Evolutionary conservation across 1,284 basidiomycete species (phyloP).

Genomic region (Leucoagaricus sp.): DNA sequence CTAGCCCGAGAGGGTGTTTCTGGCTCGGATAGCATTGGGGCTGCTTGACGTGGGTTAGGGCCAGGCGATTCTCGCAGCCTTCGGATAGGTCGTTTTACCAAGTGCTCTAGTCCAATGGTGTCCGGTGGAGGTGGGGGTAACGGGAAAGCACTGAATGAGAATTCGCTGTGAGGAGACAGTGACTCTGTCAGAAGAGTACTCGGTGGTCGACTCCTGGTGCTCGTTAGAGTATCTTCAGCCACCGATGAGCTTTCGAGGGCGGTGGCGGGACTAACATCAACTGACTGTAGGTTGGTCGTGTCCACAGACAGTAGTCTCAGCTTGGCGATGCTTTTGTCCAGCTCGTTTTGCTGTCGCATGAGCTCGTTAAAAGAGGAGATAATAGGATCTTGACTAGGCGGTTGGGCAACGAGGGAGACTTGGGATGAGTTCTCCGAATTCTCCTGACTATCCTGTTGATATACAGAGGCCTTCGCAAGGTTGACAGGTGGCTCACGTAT

Average conservation of each 20-base stretch:
- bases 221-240: background rate
- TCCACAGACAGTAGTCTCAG: slow-evolving; percentile 28
- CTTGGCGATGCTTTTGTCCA: slow-evolving; percentile 65
- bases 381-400: slow-evolving; percentile 16
- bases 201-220: slow-evolving; percentile 6
- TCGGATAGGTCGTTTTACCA: slow-evolving; percentile 1
- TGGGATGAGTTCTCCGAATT: slow-evolving; percentile 10
- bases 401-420: slow-evolving; percentile 8
- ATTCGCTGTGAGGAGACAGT: slow-evolving; percentile 52
- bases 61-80: background rate
- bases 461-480: slow-evolving; percentile 28
- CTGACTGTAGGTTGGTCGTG: background rate
- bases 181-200: slow-evolving; percentile 30
- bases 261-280: background rate
- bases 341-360: slow-evolving; percentile 60
- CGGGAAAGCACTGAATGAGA: slow-evolving; percentile 73
- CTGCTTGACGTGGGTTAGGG: background rate
- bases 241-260: background rate
- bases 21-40: background rate
- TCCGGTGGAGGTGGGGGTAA: slow-evolving; percentile 49
- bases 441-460: background rate
- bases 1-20: slow-evolving; percentile 10
- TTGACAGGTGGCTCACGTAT: slow-evolving; percentile 42
- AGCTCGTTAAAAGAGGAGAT: slow-evolving; percentile 49
- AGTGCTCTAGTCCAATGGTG: slow-evolving; percentile 15